Conservation (phyloP, 2,329 filamentous ascomycete species). For the Trichophaea hybrida region DNA sequence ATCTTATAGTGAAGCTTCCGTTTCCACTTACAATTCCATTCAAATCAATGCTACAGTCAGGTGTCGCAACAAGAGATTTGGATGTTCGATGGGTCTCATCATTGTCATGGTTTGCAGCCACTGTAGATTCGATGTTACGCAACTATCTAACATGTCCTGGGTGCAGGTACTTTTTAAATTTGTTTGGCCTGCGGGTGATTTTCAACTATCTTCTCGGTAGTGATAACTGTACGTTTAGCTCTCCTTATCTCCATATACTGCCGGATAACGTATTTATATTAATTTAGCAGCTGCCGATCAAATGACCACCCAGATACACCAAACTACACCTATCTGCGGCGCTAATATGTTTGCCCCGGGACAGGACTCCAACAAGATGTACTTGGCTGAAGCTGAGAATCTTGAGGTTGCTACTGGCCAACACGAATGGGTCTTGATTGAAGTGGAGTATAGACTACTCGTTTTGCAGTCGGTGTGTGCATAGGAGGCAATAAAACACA, state of each 20-base stretch:
- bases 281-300: constrained; percentile 60
- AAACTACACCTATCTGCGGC: constrained; percentile 46
- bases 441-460: constrained; percentile 71
- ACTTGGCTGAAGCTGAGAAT: constrained; percentile 84
- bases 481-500: too few species aligned
- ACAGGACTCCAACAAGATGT: constrained; percentile 90
- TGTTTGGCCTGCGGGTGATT: constrained; percentile 90
- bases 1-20: constrained; percentile 64
- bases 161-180: constrained; percentile 70
- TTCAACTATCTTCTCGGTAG: constrained; percentile 94
- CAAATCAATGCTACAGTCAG: constrained; percentile 97
- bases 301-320: constrained; percentile 69
- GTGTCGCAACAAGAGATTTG: constrained; percentile 87
- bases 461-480: neutral
- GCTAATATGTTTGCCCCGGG: constrained; percentile 74
- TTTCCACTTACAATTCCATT: constrained; percentile 97
- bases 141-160: neutral
- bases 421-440: constrained; percentile 80
- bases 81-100: constrained; percentile 98
- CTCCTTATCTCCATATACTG: neutral
- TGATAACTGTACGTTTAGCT: constrained; percentile 62
- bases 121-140: neutral
- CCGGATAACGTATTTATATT: neutral
- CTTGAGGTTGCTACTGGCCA: constrained; percentile 65
- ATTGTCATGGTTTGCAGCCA: constrained; percentile 55